Percentiles rank a stretch among this genome's conserved stretches.
These are phyloP conservation scores for Senecio squalidus DNA, from an alignment of 140 eudicot species.

Conservation along the genomic window DNA sequence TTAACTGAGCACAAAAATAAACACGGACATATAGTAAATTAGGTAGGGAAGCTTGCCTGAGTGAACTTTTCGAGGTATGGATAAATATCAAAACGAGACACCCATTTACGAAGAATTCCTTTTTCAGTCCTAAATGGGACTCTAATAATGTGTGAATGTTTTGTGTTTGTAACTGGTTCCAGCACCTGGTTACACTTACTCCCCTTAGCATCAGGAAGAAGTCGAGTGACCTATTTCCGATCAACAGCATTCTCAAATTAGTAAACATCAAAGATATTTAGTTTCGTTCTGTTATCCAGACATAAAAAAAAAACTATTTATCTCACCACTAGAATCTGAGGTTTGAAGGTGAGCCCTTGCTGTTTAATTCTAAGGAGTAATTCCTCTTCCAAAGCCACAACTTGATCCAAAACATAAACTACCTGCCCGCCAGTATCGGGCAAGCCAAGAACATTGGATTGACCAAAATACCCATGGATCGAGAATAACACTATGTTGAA, in stretches of 20 bases:
- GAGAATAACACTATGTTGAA: conserved; percentile 84
- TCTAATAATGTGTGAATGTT: conserved; percentile 84
- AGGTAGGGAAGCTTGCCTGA: conserved; percentile 46
- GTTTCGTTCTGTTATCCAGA: not conserved
- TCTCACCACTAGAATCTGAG: conserved; percentile 91
- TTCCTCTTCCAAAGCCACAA: conserved; percentile 91
- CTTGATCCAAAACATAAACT: conserved; percentile 97
- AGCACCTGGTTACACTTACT: conserved; percentile 72
- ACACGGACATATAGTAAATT: not conserved
- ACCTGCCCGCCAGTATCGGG: conserved; percentile 99
- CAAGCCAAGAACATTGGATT: conserved; percentile 90
- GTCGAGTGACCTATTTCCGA: conserved; percentile 71
- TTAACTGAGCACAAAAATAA: not conserved
- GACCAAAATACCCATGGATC: conserved; percentile 96
- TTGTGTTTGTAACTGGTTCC: conserved; percentile 76
- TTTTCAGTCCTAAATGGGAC: conserved; percentile 89
- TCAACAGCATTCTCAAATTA: not conserved
- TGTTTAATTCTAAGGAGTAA: conserved; percentile 72
- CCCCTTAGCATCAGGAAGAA: conserved; percentile 93
- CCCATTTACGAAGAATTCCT: conserved; percentile 76
- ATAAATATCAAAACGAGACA: conserved; percentile 91
- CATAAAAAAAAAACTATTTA: not conserved
- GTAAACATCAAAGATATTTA: not conserved
- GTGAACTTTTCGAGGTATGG: conserved; percentile 91
- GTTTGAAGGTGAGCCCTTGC: conserved; percentile 89